These are phyloP conservation scores for Trichophyton schoenleinii DNA, from an alignment of 2,329 filamentous ascomycete species.

Conservation along the genomic window DNA sequence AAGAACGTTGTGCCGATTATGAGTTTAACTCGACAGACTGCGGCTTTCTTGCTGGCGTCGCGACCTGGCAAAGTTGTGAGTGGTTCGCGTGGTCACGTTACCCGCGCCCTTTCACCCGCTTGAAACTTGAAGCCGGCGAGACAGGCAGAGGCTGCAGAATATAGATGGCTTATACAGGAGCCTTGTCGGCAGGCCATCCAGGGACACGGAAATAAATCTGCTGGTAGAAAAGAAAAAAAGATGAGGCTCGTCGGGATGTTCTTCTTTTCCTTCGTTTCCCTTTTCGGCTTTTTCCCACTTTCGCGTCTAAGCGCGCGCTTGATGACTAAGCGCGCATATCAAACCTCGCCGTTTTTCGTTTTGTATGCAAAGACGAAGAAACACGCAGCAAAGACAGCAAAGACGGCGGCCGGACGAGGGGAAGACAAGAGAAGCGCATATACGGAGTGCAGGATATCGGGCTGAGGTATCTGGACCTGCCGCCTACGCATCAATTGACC, in stretches of 20 bases:
- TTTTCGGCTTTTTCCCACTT: not conserved
- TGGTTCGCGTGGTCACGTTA: conserved; percentile 15
- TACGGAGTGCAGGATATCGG: not conserved
- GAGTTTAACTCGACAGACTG: not conserved
- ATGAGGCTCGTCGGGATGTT: not conserved
- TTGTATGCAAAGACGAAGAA: not conserved
- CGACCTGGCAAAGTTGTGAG: conserved; percentile 1
- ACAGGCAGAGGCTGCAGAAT: not conserved
- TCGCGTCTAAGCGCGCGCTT: conserved; percentile 9
- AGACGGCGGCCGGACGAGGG: not conserved
- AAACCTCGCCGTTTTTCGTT: not conserved
- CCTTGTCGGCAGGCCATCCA: not conserved
- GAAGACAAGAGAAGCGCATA: not conserved
- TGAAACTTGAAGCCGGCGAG: not conserved
- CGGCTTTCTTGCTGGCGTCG: conserved; percentile 1
- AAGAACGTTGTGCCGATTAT: not conserved
- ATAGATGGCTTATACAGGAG: conserved; percentile 9
- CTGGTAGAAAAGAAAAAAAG: not conserved
- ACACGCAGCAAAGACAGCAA: not conserved
- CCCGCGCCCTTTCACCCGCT: not conserved
- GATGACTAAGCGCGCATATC: conserved; percentile 8
- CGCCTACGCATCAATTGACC: not conserved
- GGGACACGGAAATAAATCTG: not conserved
- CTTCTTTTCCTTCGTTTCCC: not conserved
- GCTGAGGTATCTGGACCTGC: too few species aligned